These are phyloP conservation scores for Mycena belliarum DNA, from an alignment of 768 basidiomycete genomes.

Conservation along the genomic window DNA sequence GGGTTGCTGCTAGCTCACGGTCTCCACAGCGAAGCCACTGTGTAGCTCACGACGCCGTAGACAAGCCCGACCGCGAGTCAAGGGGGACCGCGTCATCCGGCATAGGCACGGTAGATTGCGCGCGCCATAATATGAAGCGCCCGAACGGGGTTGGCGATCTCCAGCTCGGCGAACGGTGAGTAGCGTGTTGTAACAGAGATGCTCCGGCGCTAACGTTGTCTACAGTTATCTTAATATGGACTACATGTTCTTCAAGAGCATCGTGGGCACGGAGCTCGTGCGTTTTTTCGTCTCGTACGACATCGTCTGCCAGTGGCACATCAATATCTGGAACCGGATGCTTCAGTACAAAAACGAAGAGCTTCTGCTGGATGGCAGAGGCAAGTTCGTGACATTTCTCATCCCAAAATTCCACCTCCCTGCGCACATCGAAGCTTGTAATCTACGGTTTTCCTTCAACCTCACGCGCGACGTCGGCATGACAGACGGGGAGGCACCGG, in stretches of 20 bases:
- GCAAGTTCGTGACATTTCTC: neutral
- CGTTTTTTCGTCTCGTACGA: conserved; percentile 20
- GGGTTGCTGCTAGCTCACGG: neutral
- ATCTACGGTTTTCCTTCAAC: neutral
- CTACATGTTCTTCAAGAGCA: conserved; percentile 27
- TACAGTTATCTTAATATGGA: conserved; percentile 25
- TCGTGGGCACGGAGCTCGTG: conserved; percentile 4
- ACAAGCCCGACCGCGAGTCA: neutral
- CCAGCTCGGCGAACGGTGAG: conserved; percentile 24
- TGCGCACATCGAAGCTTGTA: neutral
- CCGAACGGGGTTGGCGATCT: conserved; percentile 10
- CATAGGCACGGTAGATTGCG: neutral
- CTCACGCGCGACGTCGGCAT: neutral
- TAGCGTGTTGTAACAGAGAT: neutral
- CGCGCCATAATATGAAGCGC: neutral
- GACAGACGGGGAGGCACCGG: neutral
- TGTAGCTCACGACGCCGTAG: neutral
- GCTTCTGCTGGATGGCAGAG: neutral
- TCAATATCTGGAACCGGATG: neutral
- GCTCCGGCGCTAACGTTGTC: neutral
- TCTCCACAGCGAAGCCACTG: neutral
- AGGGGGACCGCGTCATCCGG: neutral
- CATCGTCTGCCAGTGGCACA: neutral
- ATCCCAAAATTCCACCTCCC: neutral
- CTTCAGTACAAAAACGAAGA: neutral